phyloP scores from a whole-genome alignment of 1,284 basidiomycete species.

The Sporisorium exsertum region DNA sequence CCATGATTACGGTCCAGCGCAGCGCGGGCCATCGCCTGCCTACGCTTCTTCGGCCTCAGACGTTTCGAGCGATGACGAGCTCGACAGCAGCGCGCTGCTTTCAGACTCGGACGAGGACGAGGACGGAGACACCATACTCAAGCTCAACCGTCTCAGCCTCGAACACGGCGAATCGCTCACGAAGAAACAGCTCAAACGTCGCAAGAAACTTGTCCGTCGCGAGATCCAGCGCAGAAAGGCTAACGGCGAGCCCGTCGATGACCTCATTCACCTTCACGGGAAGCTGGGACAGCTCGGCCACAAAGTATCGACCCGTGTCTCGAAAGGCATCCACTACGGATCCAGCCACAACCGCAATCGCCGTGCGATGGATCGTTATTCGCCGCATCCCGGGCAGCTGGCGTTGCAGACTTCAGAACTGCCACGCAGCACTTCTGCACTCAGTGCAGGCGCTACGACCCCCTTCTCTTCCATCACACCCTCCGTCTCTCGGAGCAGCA shows the following conservation, averaged over 20 bases:
- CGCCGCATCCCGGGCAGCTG: slow-evolving; percentile 44
- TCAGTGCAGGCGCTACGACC: slow-evolving; percentile 14
- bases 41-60: slow-evolving; percentile 21
- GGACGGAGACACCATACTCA: slow-evolving; percentile 23
- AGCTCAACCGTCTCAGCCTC: slow-evolving; percentile 30
- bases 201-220: slow-evolving; percentile 52
- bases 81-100: slow-evolving; percentile 21
- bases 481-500: slow-evolving; percentile 33
- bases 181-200: slow-evolving; percentile 50
- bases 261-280: slow-evolving; percentile 33
- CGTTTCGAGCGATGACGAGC: slow-evolving; percentile 38
- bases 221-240: slow-evolving; percentile 50
- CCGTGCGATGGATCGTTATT: slow-evolving; percentile 62
- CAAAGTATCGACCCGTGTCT: slow-evolving; percentile 43
- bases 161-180: slow-evolving; percentile 56
- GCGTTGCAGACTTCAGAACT: slow-evolving; percentile 34
- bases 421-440: slow-evolving; percentile 20
- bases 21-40: background rate
- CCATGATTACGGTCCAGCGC: slow-evolving; percentile 19
- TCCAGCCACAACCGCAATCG: slow-evolving; percentile 57
- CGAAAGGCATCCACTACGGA: slow-evolving; percentile 57
- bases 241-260: slow-evolving; percentile 38
- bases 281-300: slow-evolving; percentile 36
- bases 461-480: slow-evolving; percentile 33
- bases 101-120: slow-evolving; percentile 34